These are phyloP conservation scores for Epichloe coenophiala DNA, from an alignment of 2,329 filamentous ascomycete genomes.

Conservation along the genomic window DNA sequence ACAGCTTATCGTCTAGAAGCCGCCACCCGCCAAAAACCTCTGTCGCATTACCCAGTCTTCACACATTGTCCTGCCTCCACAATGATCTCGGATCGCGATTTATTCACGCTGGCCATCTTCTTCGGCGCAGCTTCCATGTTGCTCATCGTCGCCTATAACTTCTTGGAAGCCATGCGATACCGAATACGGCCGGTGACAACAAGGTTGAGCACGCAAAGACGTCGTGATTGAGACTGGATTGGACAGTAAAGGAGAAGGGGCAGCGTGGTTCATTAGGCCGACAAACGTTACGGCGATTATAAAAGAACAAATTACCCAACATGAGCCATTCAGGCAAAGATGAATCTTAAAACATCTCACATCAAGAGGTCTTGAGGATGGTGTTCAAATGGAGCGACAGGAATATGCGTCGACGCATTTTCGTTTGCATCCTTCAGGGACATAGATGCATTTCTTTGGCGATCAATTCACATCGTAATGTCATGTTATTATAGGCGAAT, in stretches of 20 bases:
- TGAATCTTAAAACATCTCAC: background rate
- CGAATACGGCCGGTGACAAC: constrained; percentile 4
- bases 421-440: background rate
- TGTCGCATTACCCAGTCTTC: constrained; percentile 12
- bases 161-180: constrained; percentile 69
- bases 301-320: background rate
- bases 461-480: background rate
- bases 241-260: background rate
- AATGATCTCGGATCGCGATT: constrained; percentile 90
- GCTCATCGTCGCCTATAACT: constrained; percentile 89
- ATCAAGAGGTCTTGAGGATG: background rate
- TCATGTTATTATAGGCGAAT: background rate
- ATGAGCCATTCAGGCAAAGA: background rate
- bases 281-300: background rate
- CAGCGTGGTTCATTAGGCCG: background rate
- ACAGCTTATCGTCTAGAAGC: background rate
- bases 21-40: background rate
- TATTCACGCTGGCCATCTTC: constrained; percentile 87
- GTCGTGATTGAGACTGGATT: background rate
- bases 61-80: constrained; percentile 27
- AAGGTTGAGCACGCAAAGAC: constrained; percentile 1
- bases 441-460: background rate
- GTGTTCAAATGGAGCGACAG: background rate
- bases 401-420: background rate
- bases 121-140: constrained; percentile 83